Evolutionary conservation across 192 early-diverging fungal species (phyloP).

Genomic region (Coemansia sp.): DNA sequence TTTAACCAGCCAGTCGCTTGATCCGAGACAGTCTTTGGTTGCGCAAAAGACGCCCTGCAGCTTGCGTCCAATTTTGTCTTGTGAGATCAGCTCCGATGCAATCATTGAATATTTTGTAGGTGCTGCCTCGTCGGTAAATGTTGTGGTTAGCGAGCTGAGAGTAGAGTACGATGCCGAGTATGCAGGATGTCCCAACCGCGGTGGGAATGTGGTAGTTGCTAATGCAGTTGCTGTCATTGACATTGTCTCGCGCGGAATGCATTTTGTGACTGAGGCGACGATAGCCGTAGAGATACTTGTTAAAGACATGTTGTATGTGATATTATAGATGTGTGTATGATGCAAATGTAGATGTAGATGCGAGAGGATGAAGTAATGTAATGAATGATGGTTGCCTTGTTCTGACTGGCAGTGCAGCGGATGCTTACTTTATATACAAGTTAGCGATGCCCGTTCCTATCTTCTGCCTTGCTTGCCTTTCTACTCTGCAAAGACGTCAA

Average conservation of each 20-base stretch:
- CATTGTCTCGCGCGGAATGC: background rate
- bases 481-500: background rate
- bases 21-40: background rate
- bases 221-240: background rate
- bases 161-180: background rate
- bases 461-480: no score
- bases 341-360: background rate
- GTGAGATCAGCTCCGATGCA: background rate
- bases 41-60: slow-evolving; percentile 6
- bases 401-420: background rate
- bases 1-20: slow-evolving; percentile 27
- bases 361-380: background rate
- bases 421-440: background rate
- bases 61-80: slow-evolving; percentile 1
- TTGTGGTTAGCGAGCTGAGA: background rate
- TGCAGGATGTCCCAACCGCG: slow-evolving; percentile 5
- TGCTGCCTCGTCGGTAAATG: background rate
- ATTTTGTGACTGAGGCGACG: slow-evolving; percentile 1
- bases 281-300: background rate
- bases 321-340: background rate
- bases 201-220: background rate
- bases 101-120: slow-evolving; percentile 1
- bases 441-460: no score
- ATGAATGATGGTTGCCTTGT: background rate
- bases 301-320: background rate